These are phyloP conservation scores for Coniella lustricola DNA, from an alignment of 2,329 filamentous ascomycete species.

Conservation along the genomic window DNA sequence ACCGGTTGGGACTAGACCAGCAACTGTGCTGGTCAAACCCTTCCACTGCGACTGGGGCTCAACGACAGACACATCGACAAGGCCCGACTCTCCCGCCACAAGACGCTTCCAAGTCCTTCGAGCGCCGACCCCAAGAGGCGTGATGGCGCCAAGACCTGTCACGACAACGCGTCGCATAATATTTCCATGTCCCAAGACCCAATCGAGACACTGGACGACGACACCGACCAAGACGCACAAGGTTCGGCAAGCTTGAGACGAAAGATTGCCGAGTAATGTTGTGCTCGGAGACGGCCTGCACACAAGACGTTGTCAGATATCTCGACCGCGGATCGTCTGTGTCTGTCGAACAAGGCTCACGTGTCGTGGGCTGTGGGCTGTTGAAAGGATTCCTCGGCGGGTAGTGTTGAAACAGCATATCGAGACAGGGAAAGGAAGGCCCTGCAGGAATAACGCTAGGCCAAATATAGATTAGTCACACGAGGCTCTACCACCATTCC, in stretches of 20 bases:
- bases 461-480: background rate
- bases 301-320: too few relatives aligned
- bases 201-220: background rate
- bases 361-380: too few relatives aligned
- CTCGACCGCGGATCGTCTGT: too few relatives aligned
- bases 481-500: background rate
- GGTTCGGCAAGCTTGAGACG: background rate
- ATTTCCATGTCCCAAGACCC: conserved; percentile 31
- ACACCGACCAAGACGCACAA: background rate
- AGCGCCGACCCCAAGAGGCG: conserved; percentile 75
- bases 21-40: conserved; percentile 75
- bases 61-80: conserved; percentile 62
- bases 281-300: too few relatives aligned
- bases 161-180: conserved; percentile 70
- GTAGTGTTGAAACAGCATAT: background rate
- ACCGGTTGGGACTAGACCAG: conserved; percentile 64
- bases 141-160: conserved; percentile 75
- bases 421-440: background rate
- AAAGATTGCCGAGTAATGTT: too few relatives aligned
- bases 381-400: too few relatives aligned
- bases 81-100: conserved; percentile 70
- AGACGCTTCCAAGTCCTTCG: conserved; percentile 75
- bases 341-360: too few relatives aligned
- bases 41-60: conserved; percentile 54
- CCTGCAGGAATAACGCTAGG: background rate